phyloP scores from a whole-genome alignment of 2,329 filamentous ascomycete species.

The Cryphonectria japonica region DNA sequence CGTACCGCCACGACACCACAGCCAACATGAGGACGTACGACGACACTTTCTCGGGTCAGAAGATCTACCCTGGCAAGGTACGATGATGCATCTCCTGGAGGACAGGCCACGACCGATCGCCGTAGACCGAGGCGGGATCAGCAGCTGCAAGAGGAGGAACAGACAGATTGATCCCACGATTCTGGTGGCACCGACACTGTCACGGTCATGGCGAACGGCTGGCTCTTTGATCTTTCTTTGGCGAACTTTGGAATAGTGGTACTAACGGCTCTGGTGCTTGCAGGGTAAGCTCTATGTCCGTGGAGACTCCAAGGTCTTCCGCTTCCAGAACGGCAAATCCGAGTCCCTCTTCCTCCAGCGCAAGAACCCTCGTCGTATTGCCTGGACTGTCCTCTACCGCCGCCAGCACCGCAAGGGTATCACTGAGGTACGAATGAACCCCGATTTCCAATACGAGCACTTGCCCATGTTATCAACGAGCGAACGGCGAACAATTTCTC shows the following conservation, averaged over 20 bases:
- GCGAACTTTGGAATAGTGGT: constrained; percentile 15
- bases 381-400: constrained; percentile 98
- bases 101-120: constrained; percentile 6
- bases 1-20: constrained; percentile 42
- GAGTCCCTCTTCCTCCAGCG: constrained; percentile 99
- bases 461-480: constrained; percentile 5
- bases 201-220: constrained; percentile 3
- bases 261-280: constrained; percentile 39
- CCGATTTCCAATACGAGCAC: constrained; percentile 22
- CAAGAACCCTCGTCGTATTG: constrained; percentile 99
- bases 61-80: constrained; percentile 72
- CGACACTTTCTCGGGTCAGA: constrained; percentile 67
- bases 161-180: neutral
- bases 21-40: constrained; percentile 69
- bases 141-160: constrained; percentile 23
- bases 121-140: neutral
- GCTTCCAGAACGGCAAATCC: constrained; percentile 99
- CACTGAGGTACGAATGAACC: constrained; percentile 82
- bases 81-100: constrained; percentile 38
- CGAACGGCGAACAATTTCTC: constrained; percentile 5
- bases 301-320: constrained; percentile 99
- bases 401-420: constrained; percentile 99
- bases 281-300: constrained; percentile 99
- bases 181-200: neutral
- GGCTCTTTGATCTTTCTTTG: neutral